Percentiles rank a stretch among this genome's conserved stretches.
These are phyloP conservation scores for Aspergillus intermedius DNA, from an alignment of 2,329 filamentous ascomycete species.

Conservation along the genomic window DNA sequence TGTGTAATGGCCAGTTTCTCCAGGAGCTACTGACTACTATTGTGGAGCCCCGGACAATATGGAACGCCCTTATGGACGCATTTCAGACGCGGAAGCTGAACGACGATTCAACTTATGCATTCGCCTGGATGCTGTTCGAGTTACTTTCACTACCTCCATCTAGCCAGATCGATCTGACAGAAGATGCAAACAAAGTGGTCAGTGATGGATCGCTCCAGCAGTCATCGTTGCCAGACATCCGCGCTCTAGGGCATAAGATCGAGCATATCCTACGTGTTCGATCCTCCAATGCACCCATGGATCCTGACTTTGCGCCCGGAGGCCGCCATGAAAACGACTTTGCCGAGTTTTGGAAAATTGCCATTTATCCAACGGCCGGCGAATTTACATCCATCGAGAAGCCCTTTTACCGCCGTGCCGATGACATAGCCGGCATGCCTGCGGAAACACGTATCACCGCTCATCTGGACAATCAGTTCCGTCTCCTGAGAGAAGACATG, in stretches of 20 bases:
- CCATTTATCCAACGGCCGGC: constrained; percentile 59
- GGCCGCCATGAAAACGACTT: constrained; percentile 71
- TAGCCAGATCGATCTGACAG: constrained; percentile 17
- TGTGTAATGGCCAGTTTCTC: constrained; percentile 48
- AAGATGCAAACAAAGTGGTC: constrained; percentile 21
- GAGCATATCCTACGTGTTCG: constrained; percentile 31
- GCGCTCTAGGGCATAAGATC: constrained; percentile 38
- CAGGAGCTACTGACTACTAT: constrained; percentile 42
- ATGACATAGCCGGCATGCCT: constrained; percentile 42
- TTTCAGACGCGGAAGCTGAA: constrained; percentile 26
- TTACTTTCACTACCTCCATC: constrained; percentile 36
- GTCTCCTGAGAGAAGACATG: constrained; percentile 65
- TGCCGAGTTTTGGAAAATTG: constrained; percentile 53
- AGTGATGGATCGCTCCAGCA: constrained; percentile 18
- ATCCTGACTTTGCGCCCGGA: constrained; percentile 40
- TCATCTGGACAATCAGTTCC: constrained; percentile 66
- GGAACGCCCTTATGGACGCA: constrained; percentile 42
- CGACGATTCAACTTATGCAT: constrained; percentile 26
- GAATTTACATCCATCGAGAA: constrained; percentile 52
- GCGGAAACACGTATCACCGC: constrained; percentile 34
- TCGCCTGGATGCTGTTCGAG: constrained; percentile 47
- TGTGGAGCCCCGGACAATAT: constrained; percentile 49
- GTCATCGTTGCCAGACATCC: constrained; percentile 22
- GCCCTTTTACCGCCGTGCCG: constrained; percentile 51
- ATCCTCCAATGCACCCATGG: constrained; percentile 7